Percentiles rank a stretch among this genome's conserved stretches.
Conservation (phyloP, 768 basidiomycete species). For the Paxillus rubicundulus region DNA sequence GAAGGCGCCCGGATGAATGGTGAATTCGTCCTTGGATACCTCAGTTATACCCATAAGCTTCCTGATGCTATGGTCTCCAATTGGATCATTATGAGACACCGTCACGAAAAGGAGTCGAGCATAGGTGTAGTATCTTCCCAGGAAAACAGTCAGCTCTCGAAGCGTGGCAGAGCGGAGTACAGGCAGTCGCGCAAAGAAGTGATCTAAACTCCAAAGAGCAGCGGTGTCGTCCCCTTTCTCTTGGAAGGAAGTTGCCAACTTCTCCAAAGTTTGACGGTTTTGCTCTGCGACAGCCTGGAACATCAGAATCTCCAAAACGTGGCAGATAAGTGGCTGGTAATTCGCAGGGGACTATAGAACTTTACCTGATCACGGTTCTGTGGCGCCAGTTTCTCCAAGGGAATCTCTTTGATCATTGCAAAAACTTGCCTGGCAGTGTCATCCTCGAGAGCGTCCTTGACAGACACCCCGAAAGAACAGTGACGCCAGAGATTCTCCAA, state of each 20-base stretch:
- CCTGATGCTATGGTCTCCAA: too few relatives aligned
- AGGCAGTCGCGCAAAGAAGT: slow-evolving; percentile 34
- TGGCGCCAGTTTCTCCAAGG: not conserved
- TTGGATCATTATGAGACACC: slow-evolving; percentile 24
- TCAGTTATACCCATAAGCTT: too few relatives aligned
- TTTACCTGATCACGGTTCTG: slow-evolving; percentile 10
- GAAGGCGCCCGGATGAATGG: too few relatives aligned
- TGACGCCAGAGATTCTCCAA: slow-evolving; percentile 46
- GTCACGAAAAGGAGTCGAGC: slow-evolving; percentile 32
- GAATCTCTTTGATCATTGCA: not conserved
- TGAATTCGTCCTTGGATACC: too few relatives aligned
- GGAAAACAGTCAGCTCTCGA: slow-evolving; percentile 25
- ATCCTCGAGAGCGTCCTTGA: too few relatives aligned
- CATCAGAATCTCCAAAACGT: slow-evolving; percentile 20
- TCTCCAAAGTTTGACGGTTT: slow-evolving; percentile 26
- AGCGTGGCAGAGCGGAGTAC: slow-evolving; percentile 23
- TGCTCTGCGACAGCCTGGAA: slow-evolving; percentile 32
- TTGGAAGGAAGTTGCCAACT: slow-evolving; percentile 33
- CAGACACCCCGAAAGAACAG: slow-evolving; percentile 39
- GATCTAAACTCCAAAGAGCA: slow-evolving; percentile 45
- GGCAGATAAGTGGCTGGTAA: not conserved
- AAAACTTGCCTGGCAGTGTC: too few relatives aligned
- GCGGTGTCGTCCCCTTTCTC: slow-evolving; percentile 27
- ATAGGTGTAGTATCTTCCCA: slow-evolving; percentile 38
- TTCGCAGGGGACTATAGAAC: not conserved